phyloP scores from a whole-genome alignment of 805 yeast genomes.

The Ascoidea asiatica region DNA sequence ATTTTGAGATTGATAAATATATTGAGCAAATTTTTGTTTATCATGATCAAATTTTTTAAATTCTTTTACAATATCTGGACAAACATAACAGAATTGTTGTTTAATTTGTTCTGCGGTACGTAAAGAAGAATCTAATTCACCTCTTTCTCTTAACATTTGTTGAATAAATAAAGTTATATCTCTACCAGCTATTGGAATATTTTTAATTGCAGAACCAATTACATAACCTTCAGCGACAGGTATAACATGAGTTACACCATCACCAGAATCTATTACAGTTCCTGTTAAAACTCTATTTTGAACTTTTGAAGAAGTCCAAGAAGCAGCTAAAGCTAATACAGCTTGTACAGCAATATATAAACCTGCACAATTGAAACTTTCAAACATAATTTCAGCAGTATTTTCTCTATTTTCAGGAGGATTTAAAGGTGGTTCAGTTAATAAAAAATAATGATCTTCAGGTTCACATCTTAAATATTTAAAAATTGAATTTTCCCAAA shows the following conservation, averaged over 20 bases:
- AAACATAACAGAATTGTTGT: constrained; percentile 93
- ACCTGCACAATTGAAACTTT: constrained; percentile 97
- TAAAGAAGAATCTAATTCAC: constrained; percentile 85
- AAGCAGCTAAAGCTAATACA: constrained; percentile 94
- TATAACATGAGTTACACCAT: constrained; percentile 97
- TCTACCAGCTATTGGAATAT: constrained; percentile 97
- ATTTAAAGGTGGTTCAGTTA: constrained; percentile 96
- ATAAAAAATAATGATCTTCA: constrained; percentile 89
- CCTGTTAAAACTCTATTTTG: constrained; percentile 94
- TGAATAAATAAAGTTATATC: constrained; percentile 93
- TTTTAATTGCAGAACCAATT: constrained; percentile 92
- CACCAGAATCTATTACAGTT: constrained; percentile 97
- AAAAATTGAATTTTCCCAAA: constrained; percentile 96
- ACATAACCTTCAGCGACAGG: constrained; percentile 99
- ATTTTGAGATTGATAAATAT: constrained; percentile 68
- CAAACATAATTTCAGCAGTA: constrained; percentile 98
- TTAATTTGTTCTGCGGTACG: constrained; percentile 95
- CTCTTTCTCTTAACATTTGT: constrained; percentile 87
- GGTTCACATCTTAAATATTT: constrained; percentile 96
- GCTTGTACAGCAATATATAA: constrained; percentile 98
- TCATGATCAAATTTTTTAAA: constrained; percentile 90
- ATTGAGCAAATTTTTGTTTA: constrained; percentile 88
- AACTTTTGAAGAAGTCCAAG: constrained; percentile 96
- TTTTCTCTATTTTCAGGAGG: constrained; percentile 99
- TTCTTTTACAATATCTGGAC: constrained; percentile 96